Percentiles rank a stretch among this genome's conserved stretches.
Conservation (phyloP, 2,329 filamentous ascomycete genomes). For the Rachicladosporium sp. region DNA sequence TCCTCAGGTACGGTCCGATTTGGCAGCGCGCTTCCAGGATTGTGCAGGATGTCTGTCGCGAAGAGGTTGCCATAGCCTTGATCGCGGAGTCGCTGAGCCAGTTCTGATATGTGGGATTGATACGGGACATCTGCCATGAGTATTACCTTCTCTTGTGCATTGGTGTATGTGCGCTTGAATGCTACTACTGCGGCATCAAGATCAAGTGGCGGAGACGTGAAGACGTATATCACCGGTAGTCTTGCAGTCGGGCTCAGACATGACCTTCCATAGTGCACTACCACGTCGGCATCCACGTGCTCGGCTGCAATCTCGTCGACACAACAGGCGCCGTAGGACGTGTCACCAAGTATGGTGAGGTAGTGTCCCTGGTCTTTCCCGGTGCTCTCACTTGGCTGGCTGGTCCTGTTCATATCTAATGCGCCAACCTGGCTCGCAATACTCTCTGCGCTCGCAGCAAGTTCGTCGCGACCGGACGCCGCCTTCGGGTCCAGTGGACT, state of each 20-base stretch:
- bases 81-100: slow-evolving; percentile 44
- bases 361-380: slow-evolving; percentile 28
- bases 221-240: slow-evolving; percentile 81
- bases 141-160: slow-evolving; percentile 52
- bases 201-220: slow-evolving; percentile 64
- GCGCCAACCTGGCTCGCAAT: neutral
- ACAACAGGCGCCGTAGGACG: slow-evolving; percentile 92
- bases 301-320: slow-evolving; percentile 95
- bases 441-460: neutral
- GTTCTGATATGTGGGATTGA: slow-evolving; percentile 53
- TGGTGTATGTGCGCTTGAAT: slow-evolving; percentile 58
- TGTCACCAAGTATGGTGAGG: slow-evolving; percentile 83
- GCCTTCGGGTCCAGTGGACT: too few species aligned
- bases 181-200: slow-evolving; percentile 44
- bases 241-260: slow-evolving; percentile 83
- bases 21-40: slow-evolving; percentile 69
- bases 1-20: slow-evolving; percentile 59
- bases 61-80: slow-evolving; percentile 60
- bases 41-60: slow-evolving; percentile 59
- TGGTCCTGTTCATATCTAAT: neutral
- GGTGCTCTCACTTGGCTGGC: neutral
- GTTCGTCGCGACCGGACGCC: too few species aligned
- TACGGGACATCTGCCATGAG: slow-evolving; percentile 88
- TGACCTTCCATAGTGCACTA: slow-evolving; percentile 87
- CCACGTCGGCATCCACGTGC: slow-evolving; percentile 78